These are phyloP conservation scores for Cylindrotheca closterium DNA, from an alignment of 108 stramenopile genomes.

Conservation along the genomic window DNA sequence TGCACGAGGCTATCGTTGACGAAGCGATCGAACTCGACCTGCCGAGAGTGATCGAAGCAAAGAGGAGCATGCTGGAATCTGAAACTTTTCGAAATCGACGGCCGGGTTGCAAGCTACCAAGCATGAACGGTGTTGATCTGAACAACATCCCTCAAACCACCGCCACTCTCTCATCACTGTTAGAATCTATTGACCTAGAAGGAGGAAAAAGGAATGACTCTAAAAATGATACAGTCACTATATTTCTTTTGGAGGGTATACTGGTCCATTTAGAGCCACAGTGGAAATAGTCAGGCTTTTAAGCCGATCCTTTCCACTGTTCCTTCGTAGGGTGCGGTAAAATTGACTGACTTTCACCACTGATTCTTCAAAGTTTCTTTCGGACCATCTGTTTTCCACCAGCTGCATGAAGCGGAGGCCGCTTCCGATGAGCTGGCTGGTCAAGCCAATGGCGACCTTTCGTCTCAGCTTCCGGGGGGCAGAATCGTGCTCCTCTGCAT, in stretches of 20 bases:
- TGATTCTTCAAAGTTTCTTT: too few species aligned
- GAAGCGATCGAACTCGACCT: constrained; percentile 9
- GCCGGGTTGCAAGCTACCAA: neutral
- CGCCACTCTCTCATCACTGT: neutral
- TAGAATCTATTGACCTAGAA: neutral
- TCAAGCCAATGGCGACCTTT: too few species aligned
- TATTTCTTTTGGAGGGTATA: constrained; percentile 10
- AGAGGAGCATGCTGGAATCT: neutral
- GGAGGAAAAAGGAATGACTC: too few species aligned
- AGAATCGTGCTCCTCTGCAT: too few species aligned
- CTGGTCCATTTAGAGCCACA: constrained; percentile 3
- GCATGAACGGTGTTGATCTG: constrained; percentile 3
- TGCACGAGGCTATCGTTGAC: neutral
- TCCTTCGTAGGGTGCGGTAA: too few species aligned
- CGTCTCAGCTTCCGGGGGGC: too few species aligned
- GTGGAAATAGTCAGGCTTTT: too few species aligned
- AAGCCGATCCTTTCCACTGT: too few species aligned
- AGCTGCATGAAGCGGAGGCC: too few species aligned
- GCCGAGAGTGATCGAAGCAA: constrained; percentile 1
- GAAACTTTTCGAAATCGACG: neutral
- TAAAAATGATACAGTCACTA: constrained; percentile 1
- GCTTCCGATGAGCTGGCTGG: too few species aligned
- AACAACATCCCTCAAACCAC: neutral
- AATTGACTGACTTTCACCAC: too few species aligned
- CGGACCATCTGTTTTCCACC: too few species aligned